A percentile compares a stretch with the other conserved stretches of the same genome.
Conservation (phyloP, 148 eudicot genomes). For the Vaccinium darrowii region DNA sequence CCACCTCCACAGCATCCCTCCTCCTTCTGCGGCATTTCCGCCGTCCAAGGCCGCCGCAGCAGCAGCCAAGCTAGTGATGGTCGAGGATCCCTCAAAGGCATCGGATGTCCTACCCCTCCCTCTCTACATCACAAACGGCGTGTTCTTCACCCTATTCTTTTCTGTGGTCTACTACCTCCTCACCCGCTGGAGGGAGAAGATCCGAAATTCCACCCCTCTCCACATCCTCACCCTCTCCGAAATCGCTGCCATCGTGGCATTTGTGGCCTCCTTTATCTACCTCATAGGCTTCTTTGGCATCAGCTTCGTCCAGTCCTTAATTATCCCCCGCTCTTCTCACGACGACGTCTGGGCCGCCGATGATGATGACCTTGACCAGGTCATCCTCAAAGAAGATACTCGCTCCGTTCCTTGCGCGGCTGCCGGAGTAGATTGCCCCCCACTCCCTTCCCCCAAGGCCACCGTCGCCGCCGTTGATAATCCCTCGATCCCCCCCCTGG, state of each 20-base stretch:
- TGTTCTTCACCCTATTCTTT: conserved; percentile 82
- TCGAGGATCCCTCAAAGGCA: conserved; percentile 43
- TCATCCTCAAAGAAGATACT: conserved; percentile 6
- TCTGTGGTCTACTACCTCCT: conserved; percentile 78
- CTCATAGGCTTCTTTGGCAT: conserved; percentile 86
- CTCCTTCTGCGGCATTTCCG: background rate
- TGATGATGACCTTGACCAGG: conserved; percentile 15
- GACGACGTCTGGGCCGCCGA: conserved; percentile 23
- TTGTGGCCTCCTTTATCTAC: conserved; percentile 78
- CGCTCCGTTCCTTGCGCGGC: background rate
- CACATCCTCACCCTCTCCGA: conserved; percentile 80
- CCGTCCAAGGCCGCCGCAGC: background rate
- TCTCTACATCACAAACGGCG: conserved; percentile 65
- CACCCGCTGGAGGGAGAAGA: conserved; percentile 88
- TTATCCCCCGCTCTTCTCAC: conserved; percentile 30
- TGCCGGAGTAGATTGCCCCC: background rate
- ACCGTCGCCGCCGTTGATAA: background rate
- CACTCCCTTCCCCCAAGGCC: background rate
- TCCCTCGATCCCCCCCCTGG: background rate
- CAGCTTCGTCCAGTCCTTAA: conserved; percentile 62
- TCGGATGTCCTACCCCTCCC: conserved; percentile 81
- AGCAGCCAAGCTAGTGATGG: background rate
- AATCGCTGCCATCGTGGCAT: conserved; percentile 58
- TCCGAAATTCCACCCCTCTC: conserved; percentile 81
- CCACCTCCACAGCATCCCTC: background rate